phyloP scores from a whole-genome alignment of 2,329 filamentous ascomycete species.

The Colletotrichum lindemuthianum region DNA sequence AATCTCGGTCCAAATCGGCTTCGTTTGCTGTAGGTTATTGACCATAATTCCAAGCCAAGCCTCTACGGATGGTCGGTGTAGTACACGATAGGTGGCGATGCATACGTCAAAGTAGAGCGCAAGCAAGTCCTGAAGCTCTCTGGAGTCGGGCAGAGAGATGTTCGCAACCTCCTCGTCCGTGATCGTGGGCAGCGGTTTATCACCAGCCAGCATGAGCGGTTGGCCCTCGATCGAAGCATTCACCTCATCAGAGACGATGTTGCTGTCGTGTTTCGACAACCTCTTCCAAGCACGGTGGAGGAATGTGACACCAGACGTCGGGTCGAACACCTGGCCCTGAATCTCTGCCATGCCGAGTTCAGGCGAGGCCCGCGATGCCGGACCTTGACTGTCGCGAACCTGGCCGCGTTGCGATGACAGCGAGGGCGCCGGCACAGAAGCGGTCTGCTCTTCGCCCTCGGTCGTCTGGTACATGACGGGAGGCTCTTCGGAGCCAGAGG shows the following conservation, averaged over 20 bases:
- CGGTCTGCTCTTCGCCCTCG: neutral
- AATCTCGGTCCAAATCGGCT: slow-evolving; percentile 50
- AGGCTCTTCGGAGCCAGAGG: slow-evolving; percentile 19
- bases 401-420: slow-evolving; percentile 8
- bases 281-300: slow-evolving; percentile 64
- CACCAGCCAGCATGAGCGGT: slow-evolving; percentile 59
- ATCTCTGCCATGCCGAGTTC: slow-evolving; percentile 49
- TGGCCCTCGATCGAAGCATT: slow-evolving; percentile 49
- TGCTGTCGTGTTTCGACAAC: slow-evolving; percentile 54
- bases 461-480: slow-evolving; percentile 23
- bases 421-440: neutral
- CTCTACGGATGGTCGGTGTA: slow-evolving; percentile 64
- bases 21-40: slow-evolving; percentile 47
- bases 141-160: slow-evolving; percentile 51
- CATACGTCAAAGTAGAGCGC: slow-evolving; percentile 69
- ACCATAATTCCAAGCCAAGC: slow-evolving; percentile 56
- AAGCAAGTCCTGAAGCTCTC: slow-evolving; percentile 49
- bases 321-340: slow-evolving; percentile 65
- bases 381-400: slow-evolving; percentile 25
- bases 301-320: slow-evolving; percentile 65
- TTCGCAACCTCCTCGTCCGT: slow-evolving; percentile 42
- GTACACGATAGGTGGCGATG: slow-evolving; percentile 67
- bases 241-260: slow-evolving; percentile 39
- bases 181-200: slow-evolving; percentile 55
- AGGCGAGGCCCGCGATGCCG: slow-evolving; percentile 40